Evolutionary conservation across 805 yeast species (phyloP), one percentile per base, ranked within the genome.

Genomic region (Kodamaea leandrae): DNA sequence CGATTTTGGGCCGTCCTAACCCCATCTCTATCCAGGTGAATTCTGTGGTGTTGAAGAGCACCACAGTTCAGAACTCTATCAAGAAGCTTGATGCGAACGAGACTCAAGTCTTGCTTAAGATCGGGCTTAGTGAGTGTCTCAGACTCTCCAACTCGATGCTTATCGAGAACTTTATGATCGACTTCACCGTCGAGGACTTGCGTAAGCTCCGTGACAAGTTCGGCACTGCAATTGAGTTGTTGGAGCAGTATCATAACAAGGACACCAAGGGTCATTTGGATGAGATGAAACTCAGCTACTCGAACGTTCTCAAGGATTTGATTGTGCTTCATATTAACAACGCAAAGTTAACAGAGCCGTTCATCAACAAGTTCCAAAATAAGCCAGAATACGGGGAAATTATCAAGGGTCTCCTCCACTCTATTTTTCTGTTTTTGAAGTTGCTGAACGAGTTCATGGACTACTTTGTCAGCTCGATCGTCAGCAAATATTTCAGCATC

Each of bases 1-100:
- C 78, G 0, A 70, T 74, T 12, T 57, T 75, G 18, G 80, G 80
- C 6, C 60, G 80, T 46, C 80, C 80, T 3, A 76, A 74, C 46
- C 81, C 81, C 1, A 75, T 76, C 7, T 69, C 77, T 1, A 54
- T 68, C 23, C 72, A 65, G 46, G 66, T 66, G 9, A 60, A 60
- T 42, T 56, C 58, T 14, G 46, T 51, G 3, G 57, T 65, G 5
- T 47, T 61, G 35, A 55, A 56, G 41, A 46, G 59, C 20, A 42
- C 55, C 6, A 38, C 48, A 18, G 35, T 28, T 8, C 32, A 42
- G 4, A 32, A 40, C 32, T 35, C 45, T 12, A 27, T 32, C 1
- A 27, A 44, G n/a, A 46, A 53, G 10, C 38, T 52, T 12, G 41
- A 47, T n/a, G 47, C 50, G 23, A 51, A 50, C 15, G 52, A 50